Evolutionary conservation across 2,329 filamentous ascomycete genomes (phyloP).

Genomic region (Didymosphaeria variabile): DNA sequence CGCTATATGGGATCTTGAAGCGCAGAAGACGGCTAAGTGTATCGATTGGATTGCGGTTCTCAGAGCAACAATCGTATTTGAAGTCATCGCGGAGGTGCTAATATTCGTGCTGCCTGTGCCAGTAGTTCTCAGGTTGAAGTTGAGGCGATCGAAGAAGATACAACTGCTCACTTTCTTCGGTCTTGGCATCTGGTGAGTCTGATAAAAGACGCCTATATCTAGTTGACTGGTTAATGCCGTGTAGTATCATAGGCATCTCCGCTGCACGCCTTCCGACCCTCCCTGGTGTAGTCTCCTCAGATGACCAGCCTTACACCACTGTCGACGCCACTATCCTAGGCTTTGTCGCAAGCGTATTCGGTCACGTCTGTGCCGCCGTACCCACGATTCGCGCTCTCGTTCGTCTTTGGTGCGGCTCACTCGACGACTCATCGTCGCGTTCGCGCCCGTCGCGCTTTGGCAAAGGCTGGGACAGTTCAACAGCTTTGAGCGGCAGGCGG

Average conservation of each 20-base stretch:
- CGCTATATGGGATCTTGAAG: slow-evolving; percentile 11
- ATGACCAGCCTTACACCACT: slow-evolving; percentile 8
- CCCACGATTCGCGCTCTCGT: slow-evolving; percentile 11
- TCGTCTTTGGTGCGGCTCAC: slow-evolving; percentile 4
- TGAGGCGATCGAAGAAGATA: slow-evolving; percentile 11
- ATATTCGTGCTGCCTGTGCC: slow-evolving; percentile 5
- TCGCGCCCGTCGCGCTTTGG: slow-evolving; percentile 3
- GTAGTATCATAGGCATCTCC: slow-evolving; percentile 6
- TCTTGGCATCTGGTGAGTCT: slow-evolving; percentile 1
- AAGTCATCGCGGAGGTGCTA: slow-evolving; percentile 8
- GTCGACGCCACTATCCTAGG: slow-evolving; percentile 5
- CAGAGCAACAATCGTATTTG: slow-evolving; percentile 2
- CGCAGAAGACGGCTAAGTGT: slow-evolving; percentile 1
- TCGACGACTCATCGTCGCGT: neutral
- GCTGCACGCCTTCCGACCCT: slow-evolving; percentile 5
- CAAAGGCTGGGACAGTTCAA: neutral
- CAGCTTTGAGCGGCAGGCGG: neutral
- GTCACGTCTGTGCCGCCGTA: slow-evolving; percentile 8
- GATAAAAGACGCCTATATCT: neutral
- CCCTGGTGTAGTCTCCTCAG: slow-evolving; percentile 5
- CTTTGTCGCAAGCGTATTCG: slow-evolving; percentile 5
- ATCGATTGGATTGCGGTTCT: slow-evolving; percentile 10
- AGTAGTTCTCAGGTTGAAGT: slow-evolving; percentile 9
- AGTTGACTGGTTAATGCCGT: neutral
- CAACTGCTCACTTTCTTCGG: slow-evolving; percentile 9